A percentile compares a stretch with the other conserved stretches of the same genome.
phyloP scores from a whole-genome alignment of 148 eudicot genomes.

The Oxyria digyna region DNA sequence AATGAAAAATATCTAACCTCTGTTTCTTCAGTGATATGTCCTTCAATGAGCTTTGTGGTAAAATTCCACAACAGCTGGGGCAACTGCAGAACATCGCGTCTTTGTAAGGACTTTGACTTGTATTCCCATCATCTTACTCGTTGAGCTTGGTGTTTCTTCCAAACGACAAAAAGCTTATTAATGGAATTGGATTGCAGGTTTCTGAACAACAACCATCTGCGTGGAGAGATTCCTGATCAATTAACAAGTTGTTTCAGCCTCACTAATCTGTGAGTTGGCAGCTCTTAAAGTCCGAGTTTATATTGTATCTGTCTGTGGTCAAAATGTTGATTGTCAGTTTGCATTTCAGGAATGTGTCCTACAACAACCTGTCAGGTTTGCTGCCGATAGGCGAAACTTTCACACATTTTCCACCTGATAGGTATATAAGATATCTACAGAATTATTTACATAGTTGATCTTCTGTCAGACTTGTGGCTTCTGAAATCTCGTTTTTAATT shows the following conservation, averaged over 20 bases:
- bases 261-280: conserved; percentile 37
- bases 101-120: conserved; percentile 25
- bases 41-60: conserved; percentile 34
- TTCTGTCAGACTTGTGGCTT: background rate
- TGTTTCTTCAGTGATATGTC: conserved; percentile 36
- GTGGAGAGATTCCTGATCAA: conserved; percentile 47
- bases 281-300: background rate
- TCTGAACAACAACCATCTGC: conserved; percentile 38
- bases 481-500: background rate
- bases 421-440: conserved; percentile 19
- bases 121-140: background rate
- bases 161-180: background rate
- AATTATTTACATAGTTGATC: background rate
- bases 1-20: background rate
- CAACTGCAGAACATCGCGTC: conserved; percentile 44
- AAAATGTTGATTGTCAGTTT: conserved; percentile 5
- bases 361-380: conserved; percentile 52
- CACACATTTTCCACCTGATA: conserved; percentile 42
- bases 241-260: conserved; percentile 52
- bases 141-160: background rate
- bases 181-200: conserved; percentile 23
- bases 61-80: conserved; percentile 47
- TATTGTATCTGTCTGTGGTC: background rate
- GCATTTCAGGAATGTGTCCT: conserved; percentile 43
- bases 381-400: conserved; percentile 34